phyloP scores from a whole-genome alignment of 2,329 filamentous ascomycete genomes.

The Hymenoscyphus repandus region DNA sequence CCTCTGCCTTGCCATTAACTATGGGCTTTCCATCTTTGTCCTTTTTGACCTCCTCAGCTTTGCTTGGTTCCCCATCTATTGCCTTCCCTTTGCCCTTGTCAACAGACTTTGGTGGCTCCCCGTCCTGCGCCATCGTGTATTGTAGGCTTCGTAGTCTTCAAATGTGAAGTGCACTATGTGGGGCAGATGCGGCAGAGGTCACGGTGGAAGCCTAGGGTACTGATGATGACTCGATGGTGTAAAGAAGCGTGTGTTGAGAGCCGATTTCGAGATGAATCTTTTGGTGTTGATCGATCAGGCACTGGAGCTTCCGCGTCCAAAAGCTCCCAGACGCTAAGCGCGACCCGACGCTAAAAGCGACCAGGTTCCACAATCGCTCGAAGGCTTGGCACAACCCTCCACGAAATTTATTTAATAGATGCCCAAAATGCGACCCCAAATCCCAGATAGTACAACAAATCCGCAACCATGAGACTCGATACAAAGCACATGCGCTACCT shows the following conservation, averaged over 20 bases:
- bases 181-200: not conserved
- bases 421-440: not conserved
- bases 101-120: slow-evolving; percentile 74
- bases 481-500: slow-evolving; percentile 91
- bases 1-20: slow-evolving; percentile 71
- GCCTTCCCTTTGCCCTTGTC: slow-evolving; percentile 98
- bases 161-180: not conserved
- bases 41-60: slow-evolving; percentile 52
- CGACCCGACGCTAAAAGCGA: slow-evolving; percentile 16
- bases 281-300: slow-evolving; percentile 17
- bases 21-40: slow-evolving; percentile 66
- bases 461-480: slow-evolving; percentile 77
- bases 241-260: slow-evolving; percentile 10
- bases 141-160: slow-evolving; percentile 11
- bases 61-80: slow-evolving; percentile 58
- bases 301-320: slow-evolving; percentile 30
- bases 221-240: not conserved
- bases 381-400: not conserved
- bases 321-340: slow-evolving; percentile 20
- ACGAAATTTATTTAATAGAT: not conserved
- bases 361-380: slow-evolving; percentile 11
- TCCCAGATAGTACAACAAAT: slow-evolving; percentile 6
- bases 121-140: slow-evolving; percentile 83
- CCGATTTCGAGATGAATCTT: not conserved
- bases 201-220: not conserved